Base-by-base conservation (phyloP, 768 basidiomycete species). In the Mycena galopus region DNA sequence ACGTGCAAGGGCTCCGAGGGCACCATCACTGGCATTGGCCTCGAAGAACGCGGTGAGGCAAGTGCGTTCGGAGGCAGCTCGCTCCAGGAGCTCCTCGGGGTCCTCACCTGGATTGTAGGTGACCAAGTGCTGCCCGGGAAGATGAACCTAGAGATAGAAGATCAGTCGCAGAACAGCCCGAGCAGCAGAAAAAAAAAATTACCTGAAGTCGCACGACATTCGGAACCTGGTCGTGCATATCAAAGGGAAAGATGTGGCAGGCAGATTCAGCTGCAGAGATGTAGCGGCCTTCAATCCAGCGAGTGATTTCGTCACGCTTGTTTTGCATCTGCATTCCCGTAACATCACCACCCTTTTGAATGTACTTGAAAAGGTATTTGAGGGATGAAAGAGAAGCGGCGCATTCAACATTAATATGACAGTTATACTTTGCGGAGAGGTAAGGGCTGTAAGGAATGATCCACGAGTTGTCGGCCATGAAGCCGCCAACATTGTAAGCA, bases 381-480 rank as follows among this genome's bases (percentile, higher is more conserved):
- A 44, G 21, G 42, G 42, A 44, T 4, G 42, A 44, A 19, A 44
- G 42, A 19, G 42, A 79, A 0, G 73, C 77, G 59, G 75, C 78
- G 56, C 80, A 75, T 60, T 86, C 85, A 4, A 85, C 71, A 73
- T 87, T 87, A 65, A 86, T 85, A 61, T 87, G 84, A 65, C 84
- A 85, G 44, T 79, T 29, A 65, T 81, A 85, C 33, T 78, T 65
- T 0, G 73, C 77, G 33, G 77, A 69, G 0, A 86, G 75, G 12
- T 78, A 77, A 3, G 80, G 81, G 37, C 70, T 75, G 70, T 86
- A 83, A 4, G 82, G 81, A 19, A 86, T 80, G n/a, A 85, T 79
- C 76, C 78, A 68, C 1, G 56, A 63, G 53, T 86, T 85, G 68
- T 78, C 66, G 11, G 33, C 59, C 59, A 60, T 60, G 59, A 33